phyloP scores from a whole-genome alignment of 2,329 filamentous ascomycete genomes.

The Aspergillus sergii region DNA sequence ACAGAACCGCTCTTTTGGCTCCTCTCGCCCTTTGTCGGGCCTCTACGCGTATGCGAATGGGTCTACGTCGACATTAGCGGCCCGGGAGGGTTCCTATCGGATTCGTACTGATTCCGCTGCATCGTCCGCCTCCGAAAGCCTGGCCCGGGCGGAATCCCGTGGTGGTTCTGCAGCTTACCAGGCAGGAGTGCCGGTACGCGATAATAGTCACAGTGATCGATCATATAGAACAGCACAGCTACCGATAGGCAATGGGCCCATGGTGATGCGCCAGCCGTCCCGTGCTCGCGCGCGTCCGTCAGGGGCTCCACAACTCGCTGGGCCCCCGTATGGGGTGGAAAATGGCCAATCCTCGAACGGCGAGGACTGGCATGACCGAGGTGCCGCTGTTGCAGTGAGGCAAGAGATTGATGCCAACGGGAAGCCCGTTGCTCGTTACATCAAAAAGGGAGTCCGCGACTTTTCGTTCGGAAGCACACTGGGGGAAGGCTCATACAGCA shows the following conservation, averaged over 20 bases:
- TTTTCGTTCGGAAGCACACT: slow-evolving; percentile 90
- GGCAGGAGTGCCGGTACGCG: slow-evolving; percentile 64
- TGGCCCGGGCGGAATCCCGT: slow-evolving; percentile 65
- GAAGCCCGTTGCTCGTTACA: slow-evolving; percentile 75
- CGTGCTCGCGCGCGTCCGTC: slow-evolving; percentile 63
- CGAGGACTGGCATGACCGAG: slow-evolving; percentile 95
- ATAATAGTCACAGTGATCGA: slow-evolving; percentile 69
- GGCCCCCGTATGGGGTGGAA: slow-evolving; percentile 58
- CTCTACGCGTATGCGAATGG: slow-evolving; percentile 53
- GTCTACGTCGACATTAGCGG: slow-evolving; percentile 40
- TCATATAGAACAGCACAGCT: slow-evolving; percentile 66
- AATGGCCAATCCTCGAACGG: slow-evolving; percentile 65
- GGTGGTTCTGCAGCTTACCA: slow-evolving; percentile 62
- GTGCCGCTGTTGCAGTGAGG: slow-evolving; percentile 80
- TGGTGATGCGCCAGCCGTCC: slow-evolving; percentile 77
- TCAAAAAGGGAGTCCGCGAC: slow-evolving; percentile 97
- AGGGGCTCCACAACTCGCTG: slow-evolving; percentile 37
- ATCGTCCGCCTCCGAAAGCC: slow-evolving; percentile 58
- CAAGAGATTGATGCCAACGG: slow-evolving; percentile 86
- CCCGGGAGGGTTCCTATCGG: slow-evolving; percentile 53
- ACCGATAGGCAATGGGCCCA: slow-evolving; percentile 59
- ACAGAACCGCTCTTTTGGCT: slow-evolving; percentile 39
- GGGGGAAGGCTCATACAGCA: slow-evolving; percentile 97
- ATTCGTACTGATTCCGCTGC: slow-evolving; percentile 62
- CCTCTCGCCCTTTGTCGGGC: slow-evolving; percentile 50